These are phyloP conservation scores for Colletotrichum eleusines DNA, from an alignment of 2,329 filamentous ascomycete species.

Conservation along the genomic window DNA sequence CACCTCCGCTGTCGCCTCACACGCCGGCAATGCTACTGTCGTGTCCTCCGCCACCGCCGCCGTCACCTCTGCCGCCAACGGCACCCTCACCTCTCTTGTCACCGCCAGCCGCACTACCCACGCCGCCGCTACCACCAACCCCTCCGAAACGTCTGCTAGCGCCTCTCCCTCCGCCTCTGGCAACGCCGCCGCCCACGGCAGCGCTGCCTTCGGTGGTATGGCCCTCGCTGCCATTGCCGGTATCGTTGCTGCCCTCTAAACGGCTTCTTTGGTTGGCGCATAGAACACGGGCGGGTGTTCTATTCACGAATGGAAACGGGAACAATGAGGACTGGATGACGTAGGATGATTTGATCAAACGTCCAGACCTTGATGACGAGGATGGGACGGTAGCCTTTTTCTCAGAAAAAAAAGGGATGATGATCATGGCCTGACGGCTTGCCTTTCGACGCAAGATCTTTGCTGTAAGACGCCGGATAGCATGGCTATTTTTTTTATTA, in stretches of 20 bases:
- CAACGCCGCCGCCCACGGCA: constrained; percentile 27
- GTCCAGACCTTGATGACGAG: constrained; percentile 25
- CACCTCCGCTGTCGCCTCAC: constrained; percentile 21
- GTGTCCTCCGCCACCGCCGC: constrained; percentile 44
- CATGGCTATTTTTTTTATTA: constrained; percentile 25
- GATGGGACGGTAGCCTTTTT: not conserved
- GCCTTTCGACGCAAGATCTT: constrained; percentile 7
- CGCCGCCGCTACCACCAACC: constrained; percentile 3
- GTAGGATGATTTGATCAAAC: constrained; percentile 12
- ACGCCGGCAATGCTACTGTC: constrained; percentile 50
- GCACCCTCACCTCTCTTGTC: not conserved
- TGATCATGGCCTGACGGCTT: constrained; percentile 25
- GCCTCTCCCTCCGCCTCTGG: constrained; percentile 11
- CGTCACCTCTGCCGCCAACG: constrained; percentile 6
- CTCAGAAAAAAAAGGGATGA: constrained; percentile 11
- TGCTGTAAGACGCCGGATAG: constrained; percentile 7
- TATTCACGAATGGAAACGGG: not conserved
- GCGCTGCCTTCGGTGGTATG: constrained; percentile 24
- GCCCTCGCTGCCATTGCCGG: constrained; percentile 35
- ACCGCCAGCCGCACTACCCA: not conserved
- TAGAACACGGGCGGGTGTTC: not conserved
- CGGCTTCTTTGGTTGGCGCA: not conserved
- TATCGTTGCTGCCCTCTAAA: constrained; percentile 34
- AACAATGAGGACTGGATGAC: not conserved
- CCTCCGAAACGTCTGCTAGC: constrained; percentile 24